Conservation (phyloP, 169 alveolate genomes). For the Cryptosporidium canis region DNA sequence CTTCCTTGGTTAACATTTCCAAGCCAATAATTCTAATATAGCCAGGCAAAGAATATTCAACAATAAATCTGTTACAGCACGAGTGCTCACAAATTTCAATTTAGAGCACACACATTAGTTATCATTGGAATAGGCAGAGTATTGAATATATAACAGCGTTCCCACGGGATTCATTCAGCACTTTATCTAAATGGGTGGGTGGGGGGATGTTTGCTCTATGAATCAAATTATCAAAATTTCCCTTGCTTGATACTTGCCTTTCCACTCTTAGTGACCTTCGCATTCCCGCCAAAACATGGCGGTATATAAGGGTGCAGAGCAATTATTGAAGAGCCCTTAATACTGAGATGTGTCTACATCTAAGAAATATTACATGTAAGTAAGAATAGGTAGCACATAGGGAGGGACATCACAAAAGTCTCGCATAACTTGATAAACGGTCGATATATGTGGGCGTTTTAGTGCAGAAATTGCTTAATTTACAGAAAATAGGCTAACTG, state of each 20-base stretch:
- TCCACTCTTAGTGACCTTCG: slow-evolving; percentile 13
- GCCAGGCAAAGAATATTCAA: too few species aligned
- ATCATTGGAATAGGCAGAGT: too few species aligned
- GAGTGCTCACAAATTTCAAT: too few species aligned
- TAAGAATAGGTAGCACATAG: background rate
- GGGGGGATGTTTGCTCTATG: background rate
- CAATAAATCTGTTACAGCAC: too few species aligned
- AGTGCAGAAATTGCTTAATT: background rate
- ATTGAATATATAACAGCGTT: too few species aligned
- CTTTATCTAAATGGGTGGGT: background rate
- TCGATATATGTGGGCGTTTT: background rate
- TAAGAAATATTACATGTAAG: slow-evolving; percentile 28
- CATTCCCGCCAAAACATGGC: background rate
- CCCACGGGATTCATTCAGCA: too few species aligned
- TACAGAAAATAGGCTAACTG: background rate
- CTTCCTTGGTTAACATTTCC: slow-evolving; percentile 3
- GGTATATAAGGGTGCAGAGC: slow-evolving; percentile 25
- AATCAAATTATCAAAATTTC: background rate
- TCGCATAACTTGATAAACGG: background rate
- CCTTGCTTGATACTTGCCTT: background rate
- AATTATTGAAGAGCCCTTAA: slow-evolving; percentile 11
- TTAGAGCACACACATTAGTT: background rate
- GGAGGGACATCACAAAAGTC: background rate
- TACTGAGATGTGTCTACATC: slow-evolving; percentile 35
- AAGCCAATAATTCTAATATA: background rate